These are phyloP conservation scores for Vaccinium darrowii DNA, from an alignment of 148 eudicot genomes.

Conservation along the genomic window DNA sequence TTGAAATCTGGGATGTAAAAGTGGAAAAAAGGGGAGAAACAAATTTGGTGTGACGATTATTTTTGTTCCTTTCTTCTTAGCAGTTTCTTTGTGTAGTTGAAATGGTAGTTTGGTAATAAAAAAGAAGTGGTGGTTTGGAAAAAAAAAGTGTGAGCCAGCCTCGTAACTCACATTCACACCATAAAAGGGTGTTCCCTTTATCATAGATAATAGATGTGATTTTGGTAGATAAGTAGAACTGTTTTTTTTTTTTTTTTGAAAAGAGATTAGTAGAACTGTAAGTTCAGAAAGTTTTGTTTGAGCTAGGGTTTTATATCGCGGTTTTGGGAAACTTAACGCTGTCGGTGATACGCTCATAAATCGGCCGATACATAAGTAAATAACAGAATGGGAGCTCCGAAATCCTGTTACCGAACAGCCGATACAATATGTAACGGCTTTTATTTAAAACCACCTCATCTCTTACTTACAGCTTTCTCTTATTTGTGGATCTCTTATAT, in stretches of 20 bases:
- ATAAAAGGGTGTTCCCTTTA: not conserved
- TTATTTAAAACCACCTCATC: not conserved
- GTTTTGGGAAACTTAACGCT: too few species aligned
- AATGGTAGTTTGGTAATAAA: not conserved
- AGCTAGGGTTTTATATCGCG: not conserved
- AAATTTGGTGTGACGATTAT: not conserved
- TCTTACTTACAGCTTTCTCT: not conserved
- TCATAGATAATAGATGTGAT: not conserved
- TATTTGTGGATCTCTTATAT: not conserved
- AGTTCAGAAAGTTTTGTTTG: not conserved
- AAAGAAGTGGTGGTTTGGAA: not conserved
- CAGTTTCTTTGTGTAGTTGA: not conserved
- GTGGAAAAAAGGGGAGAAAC: not conserved
- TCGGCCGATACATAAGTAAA: too few species aligned
- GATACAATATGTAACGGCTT: too few species aligned
- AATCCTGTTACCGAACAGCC: too few species aligned
- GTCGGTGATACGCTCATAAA: too few species aligned
- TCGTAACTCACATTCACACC: not conserved
- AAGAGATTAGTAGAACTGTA: not conserved
- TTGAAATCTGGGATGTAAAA: not conserved
- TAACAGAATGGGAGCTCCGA: too few species aligned
- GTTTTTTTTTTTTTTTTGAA: too few species aligned
- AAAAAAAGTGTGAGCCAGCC: not conserved
- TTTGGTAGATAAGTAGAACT: not conserved
- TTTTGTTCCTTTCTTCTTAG: not conserved